Evolutionary conservation across 352 stramenopile genomes (phyloP).

Genomic region (Pythium sukuiense): DNA sequence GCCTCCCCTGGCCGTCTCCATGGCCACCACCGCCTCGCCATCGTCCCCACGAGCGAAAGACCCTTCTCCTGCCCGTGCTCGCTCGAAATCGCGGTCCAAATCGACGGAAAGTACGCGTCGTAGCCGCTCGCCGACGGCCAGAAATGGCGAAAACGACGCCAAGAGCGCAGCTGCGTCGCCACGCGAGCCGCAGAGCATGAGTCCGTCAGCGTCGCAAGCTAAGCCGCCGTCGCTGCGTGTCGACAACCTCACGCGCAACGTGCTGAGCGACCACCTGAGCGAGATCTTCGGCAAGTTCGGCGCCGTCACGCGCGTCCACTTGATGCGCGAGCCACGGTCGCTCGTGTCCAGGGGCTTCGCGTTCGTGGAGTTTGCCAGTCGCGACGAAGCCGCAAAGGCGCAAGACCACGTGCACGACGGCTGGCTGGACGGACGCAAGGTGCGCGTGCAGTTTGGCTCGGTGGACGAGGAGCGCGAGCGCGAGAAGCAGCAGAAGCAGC

Average conservation of each 20-base stretch:
- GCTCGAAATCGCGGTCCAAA: constrained; percentile 20
- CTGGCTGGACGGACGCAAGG: constrained; percentile 79
- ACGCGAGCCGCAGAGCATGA: constrained; percentile 2
- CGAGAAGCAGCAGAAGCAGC: constrained; percentile 14
- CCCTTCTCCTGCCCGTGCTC: neutral
- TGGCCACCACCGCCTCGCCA: neutral
- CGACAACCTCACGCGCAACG: constrained; percentile 85
- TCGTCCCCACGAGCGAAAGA: neutral
- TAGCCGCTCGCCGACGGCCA: neutral
- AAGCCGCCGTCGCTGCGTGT: constrained; percentile 49
- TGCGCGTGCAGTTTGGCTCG: constrained; percentile 47
- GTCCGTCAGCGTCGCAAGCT: constrained; percentile 9
- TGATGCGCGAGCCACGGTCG: constrained; percentile 36
- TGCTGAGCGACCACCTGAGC: constrained; percentile 74
- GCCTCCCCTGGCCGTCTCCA: neutral
- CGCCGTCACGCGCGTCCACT: constrained; percentile 50
- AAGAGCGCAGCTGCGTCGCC: neutral
- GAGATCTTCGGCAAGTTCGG: constrained; percentile 91
- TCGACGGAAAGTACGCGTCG: constrained; percentile 1
- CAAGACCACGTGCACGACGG: constrained; percentile 82
- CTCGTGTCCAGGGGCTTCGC: constrained; percentile 38
- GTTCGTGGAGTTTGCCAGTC: constrained; percentile 55
- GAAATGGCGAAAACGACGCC: neutral
- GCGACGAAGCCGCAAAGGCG: constrained; percentile 53
- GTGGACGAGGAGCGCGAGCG: constrained; percentile 16